A percentile compares a stretch with the other conserved stretches of the same genome.
These are phyloP conservation scores for Paspalum vaginatum DNA, from an alignment of 176 grass and related monocot genomes.

Conservation along the genomic window DNA sequence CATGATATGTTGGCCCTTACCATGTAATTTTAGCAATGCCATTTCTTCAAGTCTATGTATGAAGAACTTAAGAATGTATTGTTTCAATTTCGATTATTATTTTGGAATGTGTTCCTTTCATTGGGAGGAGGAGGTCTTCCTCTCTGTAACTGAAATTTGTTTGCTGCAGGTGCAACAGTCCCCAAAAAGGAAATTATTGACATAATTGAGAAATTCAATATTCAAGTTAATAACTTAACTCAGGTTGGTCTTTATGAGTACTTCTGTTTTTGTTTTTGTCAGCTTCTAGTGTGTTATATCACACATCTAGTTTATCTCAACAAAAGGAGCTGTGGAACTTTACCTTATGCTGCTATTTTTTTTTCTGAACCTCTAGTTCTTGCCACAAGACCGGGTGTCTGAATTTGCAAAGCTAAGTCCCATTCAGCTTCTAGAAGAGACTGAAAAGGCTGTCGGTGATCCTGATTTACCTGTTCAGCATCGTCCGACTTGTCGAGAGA, in stretches of 20 bases:
- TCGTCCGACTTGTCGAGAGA: constrained; percentile 61
- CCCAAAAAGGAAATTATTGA: constrained; percentile 70
- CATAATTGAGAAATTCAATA: constrained; percentile 82
- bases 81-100: constrained; percentile 9
- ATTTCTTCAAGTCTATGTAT: background rate
- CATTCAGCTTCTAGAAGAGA: constrained; percentile 88
- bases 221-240: constrained; percentile 97
- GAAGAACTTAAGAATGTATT: background rate
- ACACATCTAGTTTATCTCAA: background rate
- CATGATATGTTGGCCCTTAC: background rate
- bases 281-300: background rate
- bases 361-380: constrained; percentile 57
- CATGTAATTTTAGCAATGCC: background rate
- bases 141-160: constrained; percentile 6
- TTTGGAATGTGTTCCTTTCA: background rate
- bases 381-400: constrained; percentile 88
- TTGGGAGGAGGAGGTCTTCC: background rate
- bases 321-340: background rate
- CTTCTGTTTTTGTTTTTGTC: constrained; percentile 8
- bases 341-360: constrained; percentile 30
- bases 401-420: constrained; percentile 94
- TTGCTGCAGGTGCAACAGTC: constrained; percentile 56
- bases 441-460: constrained; percentile 94
- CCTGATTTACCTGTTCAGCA: constrained; percentile 80
- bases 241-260: constrained; percentile 56